Base-by-base conservation (phyloP, 371 early-diverging fungal genomes). In the Batkoa obscura region DNA sequence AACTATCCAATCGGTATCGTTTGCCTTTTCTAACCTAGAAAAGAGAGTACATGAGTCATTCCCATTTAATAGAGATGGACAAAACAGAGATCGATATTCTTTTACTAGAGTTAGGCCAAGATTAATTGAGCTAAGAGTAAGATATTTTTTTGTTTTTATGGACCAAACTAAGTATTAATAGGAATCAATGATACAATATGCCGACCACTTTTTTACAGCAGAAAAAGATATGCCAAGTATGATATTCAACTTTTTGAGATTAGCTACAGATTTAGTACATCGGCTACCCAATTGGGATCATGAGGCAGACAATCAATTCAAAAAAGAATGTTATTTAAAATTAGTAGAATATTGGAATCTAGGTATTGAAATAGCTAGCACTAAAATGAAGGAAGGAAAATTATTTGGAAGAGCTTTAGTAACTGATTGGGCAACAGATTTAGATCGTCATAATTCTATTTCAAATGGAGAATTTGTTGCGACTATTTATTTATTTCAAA, bases 211-310 rank as follows among this genome's bases (percentile, higher is more conserved):
- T 64, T 84, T 86, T 32, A 76, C 79, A 43, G 72, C 80, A 33
- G 67, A 80, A 54, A 43, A 31, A 23, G 80, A 84, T 58, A 83
- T 84, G 58, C 83, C 88, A 17, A 72, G 78, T 3, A 72, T 69
- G 1, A 72, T 81, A 30, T 90, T 94, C 64, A 69, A 76, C 3
- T 89, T 81, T 62, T 77, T 92, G 45, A 77, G 87, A 54, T 64
- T 79, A 57, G 88, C 87, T 31, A 76, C 88, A 2, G 72, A 71
- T 17, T 67, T 82, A 10, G 78, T 81, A 10, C 79, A 85, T 65
- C 72, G 88, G 32, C 71, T 94, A 56, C 93, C 93, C 2, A 62
- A 66, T 52, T 94, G 93, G 90, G 79, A 86, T 46, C 80, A 66
- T 51, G 67, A 73, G 9, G 69, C 62, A 37, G 75, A 86, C 62